These are phyloP conservation scores for Zasmidium cellare DNA, from an alignment of 2,329 filamentous ascomycete genomes.

Conservation along the genomic window DNA sequence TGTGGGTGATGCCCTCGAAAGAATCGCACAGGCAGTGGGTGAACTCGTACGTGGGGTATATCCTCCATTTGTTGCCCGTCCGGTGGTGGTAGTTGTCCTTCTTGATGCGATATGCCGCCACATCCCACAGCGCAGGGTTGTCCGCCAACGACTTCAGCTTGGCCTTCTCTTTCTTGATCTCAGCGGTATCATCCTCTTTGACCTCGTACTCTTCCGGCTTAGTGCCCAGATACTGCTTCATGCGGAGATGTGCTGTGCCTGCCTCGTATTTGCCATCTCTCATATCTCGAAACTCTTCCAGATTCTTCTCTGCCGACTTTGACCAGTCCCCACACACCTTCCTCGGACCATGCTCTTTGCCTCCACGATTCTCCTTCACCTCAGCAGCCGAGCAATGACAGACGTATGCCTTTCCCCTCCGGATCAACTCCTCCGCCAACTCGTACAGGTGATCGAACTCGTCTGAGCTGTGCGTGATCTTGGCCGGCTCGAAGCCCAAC, in stretches of 20 bases:
- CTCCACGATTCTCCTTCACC: slow-evolving; percentile 84
- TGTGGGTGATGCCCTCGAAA: slow-evolving; percentile 89
- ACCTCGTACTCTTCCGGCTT: slow-evolving; percentile 37
- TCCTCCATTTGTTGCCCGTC: slow-evolving; percentile 81
- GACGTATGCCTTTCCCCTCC: slow-evolving; percentile 70
- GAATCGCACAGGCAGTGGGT: slow-evolving; percentile 84
- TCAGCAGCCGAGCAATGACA: slow-evolving; percentile 84
- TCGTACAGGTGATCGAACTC: slow-evolving; percentile 88
- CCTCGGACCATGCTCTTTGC: slow-evolving; percentile 66
- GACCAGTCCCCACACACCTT: slow-evolving; percentile 80
- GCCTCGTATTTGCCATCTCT: slow-evolving; percentile 86
- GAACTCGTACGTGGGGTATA: slow-evolving; percentile 95
- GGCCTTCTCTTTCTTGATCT: slow-evolving; percentile 36
- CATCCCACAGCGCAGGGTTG: slow-evolving; percentile 96
- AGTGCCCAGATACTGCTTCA: slow-evolving; percentile 80
- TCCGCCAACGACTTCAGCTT: slow-evolving; percentile 53
- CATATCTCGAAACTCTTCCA: slow-evolving; percentile 86
- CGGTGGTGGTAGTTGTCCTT: slow-evolving; percentile 72
- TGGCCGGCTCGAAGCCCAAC: slow-evolving; percentile 78
- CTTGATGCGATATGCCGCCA: slow-evolving; percentile 84
- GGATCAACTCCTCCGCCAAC: slow-evolving; percentile 80
- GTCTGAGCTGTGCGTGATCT: slow-evolving; percentile 85
- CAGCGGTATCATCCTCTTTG: slow-evolving; percentile 31
- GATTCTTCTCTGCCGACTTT: slow-evolving; percentile 71
- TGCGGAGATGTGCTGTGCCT: slow-evolving; percentile 79